Evolutionary conservation across 2,329 filamentous ascomycete species (phyloP).

Genomic region (Fusarium subtropicale): DNA sequence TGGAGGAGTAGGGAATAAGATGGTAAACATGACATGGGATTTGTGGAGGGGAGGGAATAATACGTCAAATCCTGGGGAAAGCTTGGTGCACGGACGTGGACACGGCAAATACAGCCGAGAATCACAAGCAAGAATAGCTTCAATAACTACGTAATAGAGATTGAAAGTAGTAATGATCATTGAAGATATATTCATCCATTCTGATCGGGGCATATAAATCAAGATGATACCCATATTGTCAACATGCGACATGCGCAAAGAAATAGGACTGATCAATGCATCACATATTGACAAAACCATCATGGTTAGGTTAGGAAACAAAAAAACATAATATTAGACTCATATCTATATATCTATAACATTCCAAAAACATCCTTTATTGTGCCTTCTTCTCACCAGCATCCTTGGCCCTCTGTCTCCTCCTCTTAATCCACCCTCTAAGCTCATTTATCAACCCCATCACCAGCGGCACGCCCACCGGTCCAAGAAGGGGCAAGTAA

Average conservation of each 20-base stretch:
- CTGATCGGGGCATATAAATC: not conserved
- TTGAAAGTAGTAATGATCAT: not conserved
- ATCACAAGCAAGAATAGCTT: constrained; percentile 14
- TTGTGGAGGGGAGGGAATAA: constrained; percentile 4
- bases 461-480: constrained; percentile 87
- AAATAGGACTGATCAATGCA: too few species aligned
- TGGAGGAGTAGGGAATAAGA: constrained; percentile 6
- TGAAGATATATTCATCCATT: not conserved
- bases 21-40: constrained; percentile 15
- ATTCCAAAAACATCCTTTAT: constrained; percentile 29
- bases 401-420: constrained; percentile 57
- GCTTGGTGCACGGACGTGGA: constrained; percentile 29
- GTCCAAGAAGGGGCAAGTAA: constrained; percentile 90
- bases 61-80: constrained; percentile 32
- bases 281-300: not conserved
- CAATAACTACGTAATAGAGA: constrained; percentile 12
- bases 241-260: not conserved
- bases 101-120: constrained; percentile 18
- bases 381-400: constrained; percentile 55
- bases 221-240: not conserved
- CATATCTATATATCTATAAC: constrained; percentile 32
- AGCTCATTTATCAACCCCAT: constrained; percentile 87
- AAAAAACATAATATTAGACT: constrained; percentile 18
- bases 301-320: not conserved
- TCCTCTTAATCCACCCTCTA: constrained; percentile 68